Conservation (phyloP, 805 yeast species). For the Starmerella ratchasimensis region DNA sequence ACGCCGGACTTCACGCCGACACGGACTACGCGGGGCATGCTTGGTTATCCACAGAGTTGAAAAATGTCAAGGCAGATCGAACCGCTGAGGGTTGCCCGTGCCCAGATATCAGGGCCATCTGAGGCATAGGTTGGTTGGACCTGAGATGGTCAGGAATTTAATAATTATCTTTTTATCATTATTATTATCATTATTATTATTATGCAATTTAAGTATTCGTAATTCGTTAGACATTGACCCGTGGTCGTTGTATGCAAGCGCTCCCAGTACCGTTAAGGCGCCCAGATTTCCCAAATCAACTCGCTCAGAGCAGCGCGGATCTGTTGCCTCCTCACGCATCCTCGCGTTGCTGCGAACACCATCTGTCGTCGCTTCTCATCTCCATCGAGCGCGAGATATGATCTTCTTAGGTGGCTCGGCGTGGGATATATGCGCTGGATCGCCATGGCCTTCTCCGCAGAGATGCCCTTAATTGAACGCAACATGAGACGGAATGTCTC, state of each 20-base stretch:
- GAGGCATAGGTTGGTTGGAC: too few species aligned
- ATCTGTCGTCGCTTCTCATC: slow-evolving; percentile 28
- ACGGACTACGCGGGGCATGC: slow-evolving; percentile 17
- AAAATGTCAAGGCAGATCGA: too few species aligned
- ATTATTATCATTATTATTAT: too few species aligned
- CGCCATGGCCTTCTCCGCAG: slow-evolving; percentile 70
- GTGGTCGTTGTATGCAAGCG: too few species aligned
- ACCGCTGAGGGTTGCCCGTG: background rate
- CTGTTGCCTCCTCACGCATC: slow-evolving; percentile 37
- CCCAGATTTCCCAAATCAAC: slow-evolving; percentile 45
- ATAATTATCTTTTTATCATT: too few species aligned
- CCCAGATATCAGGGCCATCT: too few species aligned
- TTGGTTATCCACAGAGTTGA: too few species aligned
- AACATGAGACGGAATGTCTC: slow-evolving; percentile 67
- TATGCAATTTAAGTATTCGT: too few species aligned
- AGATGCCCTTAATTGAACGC: slow-evolving; percentile 66
- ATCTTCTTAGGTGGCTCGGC: slow-evolving; percentile 44
- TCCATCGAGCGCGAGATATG: slow-evolving; percentile 25
- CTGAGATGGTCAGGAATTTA: too few species aligned
- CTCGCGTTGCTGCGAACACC: slow-evolving; percentile 27
- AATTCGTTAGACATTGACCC: too few species aligned
- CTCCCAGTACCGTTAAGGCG: too few species aligned
- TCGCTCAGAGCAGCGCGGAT: slow-evolving; percentile 10
- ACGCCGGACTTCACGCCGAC: slow-evolving; percentile 58
- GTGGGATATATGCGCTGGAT: slow-evolving; percentile 63